Evolutionary conservation across 1,284 basidiomycete genomes (phyloP), one percentile per base, ranked within the genome.

Genomic region (Ustilago hordei): DNA sequence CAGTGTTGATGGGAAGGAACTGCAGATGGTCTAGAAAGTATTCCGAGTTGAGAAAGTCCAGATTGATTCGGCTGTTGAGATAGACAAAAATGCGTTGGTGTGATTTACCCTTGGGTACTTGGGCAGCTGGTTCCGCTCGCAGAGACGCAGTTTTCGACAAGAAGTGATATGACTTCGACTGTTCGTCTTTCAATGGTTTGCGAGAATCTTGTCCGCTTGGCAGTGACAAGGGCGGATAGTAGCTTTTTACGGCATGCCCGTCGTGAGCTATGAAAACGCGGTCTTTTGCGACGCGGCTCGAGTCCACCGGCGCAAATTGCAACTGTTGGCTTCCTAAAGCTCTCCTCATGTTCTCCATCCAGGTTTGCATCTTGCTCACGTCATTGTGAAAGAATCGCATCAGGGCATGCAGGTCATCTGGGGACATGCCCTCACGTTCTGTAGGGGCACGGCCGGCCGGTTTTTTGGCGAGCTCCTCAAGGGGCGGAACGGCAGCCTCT

Each of bases 61-160:
- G 31, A 36, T 60, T 58, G 43, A 3, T 8, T 12, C 13, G 45
- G n/a, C 57, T 64, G 56, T 69, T 64, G 28, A 59, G 31, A 35
- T 60, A 69, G 28, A 69, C 48, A 36, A 43, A 64, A 34, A 60
- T 12, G 3, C 67, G 56, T 0, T 34, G 2, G 15, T 7, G 0
- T 4, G 23, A 0, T 0, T 32, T 9, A 8, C 59, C 50, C 7
- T 13, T 7, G 36, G 43, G 55, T 12, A 45, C 2, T 5, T 23
- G 23, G 23, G 23, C 2, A 23, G 23, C 23, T 23, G 23, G 23
- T 23, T 23, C 23, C 23, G 2, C 23, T 23, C 23, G 23, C 23
- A 23, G 23, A 23, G 23, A 23, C 23, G 23, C 23, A 23, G 23
- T 23, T 2, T 23, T 23, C 23, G 23, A 23, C 23, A 23, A 23